Conservation (phyloP, 805 yeast species). For the Candida coquimbonensis region DNA sequence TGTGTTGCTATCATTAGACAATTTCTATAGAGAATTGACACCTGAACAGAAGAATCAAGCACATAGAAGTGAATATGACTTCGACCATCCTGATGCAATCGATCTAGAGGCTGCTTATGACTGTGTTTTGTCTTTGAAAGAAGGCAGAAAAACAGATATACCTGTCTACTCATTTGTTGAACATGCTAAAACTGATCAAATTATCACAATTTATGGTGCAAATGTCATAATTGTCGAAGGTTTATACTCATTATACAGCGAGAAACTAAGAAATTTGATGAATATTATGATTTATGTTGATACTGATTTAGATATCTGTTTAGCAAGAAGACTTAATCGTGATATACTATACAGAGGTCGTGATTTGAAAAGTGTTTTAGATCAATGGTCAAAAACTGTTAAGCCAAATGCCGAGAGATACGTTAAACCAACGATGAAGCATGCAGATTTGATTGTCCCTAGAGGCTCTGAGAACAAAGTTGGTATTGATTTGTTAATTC, state of each 20-base stretch:
- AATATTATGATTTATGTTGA: slow-evolving; percentile 88
- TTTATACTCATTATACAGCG: slow-evolving; percentile 71
- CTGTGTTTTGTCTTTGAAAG: slow-evolving; percentile 58
- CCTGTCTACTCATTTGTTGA: slow-evolving; percentile 63
- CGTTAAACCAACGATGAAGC: slow-evolving; percentile 67
- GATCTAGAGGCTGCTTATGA: slow-evolving; percentile 69
- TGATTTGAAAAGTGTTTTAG: slow-evolving; percentile 71
- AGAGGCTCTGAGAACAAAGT: slow-evolving; percentile 76
- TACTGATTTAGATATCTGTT: slow-evolving; percentile 87
- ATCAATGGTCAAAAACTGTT: slow-evolving; percentile 87
- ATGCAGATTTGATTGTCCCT: slow-evolving; percentile 88
- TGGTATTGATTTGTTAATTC: slow-evolving; percentile 74
- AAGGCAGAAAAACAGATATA: slow-evolving; percentile 60
- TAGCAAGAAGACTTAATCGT: slow-evolving; percentile 80
- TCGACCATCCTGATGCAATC: slow-evolving; percentile 80
- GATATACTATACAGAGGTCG: slow-evolving; percentile 85
- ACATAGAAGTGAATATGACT: slow-evolving; percentile 66
- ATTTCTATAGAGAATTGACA: slow-evolving; percentile 75
- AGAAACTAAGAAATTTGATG: slow-evolving; percentile 63
- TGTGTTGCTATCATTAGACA: slow-evolving; percentile 80
- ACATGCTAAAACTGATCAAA: slow-evolving; percentile 53
- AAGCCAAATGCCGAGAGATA: slow-evolving; percentile 83
- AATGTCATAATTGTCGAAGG: slow-evolving; percentile 92
- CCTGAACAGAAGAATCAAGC: slow-evolving; percentile 58
- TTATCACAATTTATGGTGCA: slow-evolving; percentile 83